These are phyloP conservation scores for Harringtonia lauricola DNA, from an alignment of 2,329 filamentous ascomycete genomes.

Conservation along the genomic window DNA sequence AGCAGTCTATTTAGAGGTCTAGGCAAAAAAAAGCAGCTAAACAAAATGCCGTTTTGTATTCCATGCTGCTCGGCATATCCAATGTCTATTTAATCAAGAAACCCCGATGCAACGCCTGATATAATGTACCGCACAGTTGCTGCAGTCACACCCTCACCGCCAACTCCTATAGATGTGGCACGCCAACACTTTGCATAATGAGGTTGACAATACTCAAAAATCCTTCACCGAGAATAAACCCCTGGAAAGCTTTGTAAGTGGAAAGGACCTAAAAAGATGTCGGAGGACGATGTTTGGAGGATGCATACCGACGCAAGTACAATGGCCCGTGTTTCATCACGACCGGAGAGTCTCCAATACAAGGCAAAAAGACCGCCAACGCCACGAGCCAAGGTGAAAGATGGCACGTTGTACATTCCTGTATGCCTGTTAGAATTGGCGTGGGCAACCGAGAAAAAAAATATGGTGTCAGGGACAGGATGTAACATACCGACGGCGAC, in stretches of 20 bases:
- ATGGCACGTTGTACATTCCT: slow-evolving; percentile 97
- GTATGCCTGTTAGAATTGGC: neutral
- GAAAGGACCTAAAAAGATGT: neutral
- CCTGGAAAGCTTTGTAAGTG: slow-evolving; percentile 28
- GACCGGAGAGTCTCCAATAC: slow-evolving; percentile 57
- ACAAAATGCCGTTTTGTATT: no score
- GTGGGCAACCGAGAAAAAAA: neutral
- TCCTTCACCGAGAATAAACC: slow-evolving; percentile 86
- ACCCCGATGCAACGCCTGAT: no score
- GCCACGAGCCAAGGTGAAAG: slow-evolving; percentile 82
- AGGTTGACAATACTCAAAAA: slow-evolving; percentile 88
- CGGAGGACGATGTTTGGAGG: neutral
- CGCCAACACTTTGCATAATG: slow-evolving; percentile 57
- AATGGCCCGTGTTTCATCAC: slow-evolving; percentile 65
- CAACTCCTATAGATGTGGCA: slow-evolving; percentile 13
- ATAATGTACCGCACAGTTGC: no score
- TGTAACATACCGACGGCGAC: slow-evolving; percentile 65
- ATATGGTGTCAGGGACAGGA: neutral
- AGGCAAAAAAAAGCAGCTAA: neutral
- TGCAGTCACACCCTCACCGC: no score
- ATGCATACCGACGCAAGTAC: slow-evolving; percentile 62
- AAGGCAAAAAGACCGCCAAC: slow-evolving; percentile 65
- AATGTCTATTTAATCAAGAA: no score
- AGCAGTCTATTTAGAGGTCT: neutral
- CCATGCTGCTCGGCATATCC: no score